Evolutionary conservation across 805 yeast genomes (phyloP), one percentile per base, ranked within the genome.

Genomic region (Metschnikowia colocasiae): DNA sequence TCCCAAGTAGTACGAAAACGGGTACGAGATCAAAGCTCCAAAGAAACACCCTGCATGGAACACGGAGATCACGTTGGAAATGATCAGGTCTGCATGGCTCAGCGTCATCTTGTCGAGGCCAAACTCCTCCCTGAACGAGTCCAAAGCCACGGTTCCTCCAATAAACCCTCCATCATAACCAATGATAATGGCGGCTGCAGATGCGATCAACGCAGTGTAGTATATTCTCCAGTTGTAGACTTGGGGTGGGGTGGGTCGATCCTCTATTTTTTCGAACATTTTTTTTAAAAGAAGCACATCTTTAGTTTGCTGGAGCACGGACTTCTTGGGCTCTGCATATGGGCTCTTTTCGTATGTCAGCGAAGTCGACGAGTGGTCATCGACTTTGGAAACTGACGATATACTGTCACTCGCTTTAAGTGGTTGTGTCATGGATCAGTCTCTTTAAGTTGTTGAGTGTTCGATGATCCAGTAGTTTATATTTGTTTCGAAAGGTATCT

Each of bases 81-180:
- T 53, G 31, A 62, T 51, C 38, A 18, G 43, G 27, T 53, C 55
- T 19, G 63, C 56, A 29, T 65, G 63, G 15, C 47, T 8, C 12
- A 40, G 30, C 9, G 58, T 32, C 61, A 58, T 54, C 19, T 43
- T 41, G 45, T 59, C 60, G 32, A 69, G 57, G 19, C 66, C 64
- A 54, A 68, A 69, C 51, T 68, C 73, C 10, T 57, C 35, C 43
- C 54, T 49, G 49, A 69, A 69, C 3, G 68, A 59, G 13, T 54
- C 54, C 22, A 69, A 56, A 3, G 69, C 66, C 25, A 68, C 69
- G 3, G 73, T 66, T 7, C 73, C 73, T 6, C 74, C 74, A 38
- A 69, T 69, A 41, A 67, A 69, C 3, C 71, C 73, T 6, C 71
- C 68, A 46, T 69, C 74, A 46, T 69, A 69, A 7, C 74, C 74